Base-by-base conservation (phyloP, 495 filamentous ascomycete genomes). In the Immersiella caudata region DNA sequence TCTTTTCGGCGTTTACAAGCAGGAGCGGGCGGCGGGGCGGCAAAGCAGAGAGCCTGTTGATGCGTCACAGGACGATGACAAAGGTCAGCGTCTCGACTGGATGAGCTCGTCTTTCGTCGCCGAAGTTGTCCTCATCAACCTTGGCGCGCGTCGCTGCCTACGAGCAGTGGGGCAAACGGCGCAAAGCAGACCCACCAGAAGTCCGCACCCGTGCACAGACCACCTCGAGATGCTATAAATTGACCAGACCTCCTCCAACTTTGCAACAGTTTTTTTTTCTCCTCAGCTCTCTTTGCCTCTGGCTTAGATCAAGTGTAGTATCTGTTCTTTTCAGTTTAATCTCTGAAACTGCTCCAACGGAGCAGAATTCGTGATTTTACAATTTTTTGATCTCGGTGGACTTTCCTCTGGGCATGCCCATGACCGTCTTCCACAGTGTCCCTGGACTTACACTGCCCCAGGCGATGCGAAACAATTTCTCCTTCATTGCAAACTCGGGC, bases 301-400 rank as follows among this genome's bases (percentile, higher is more conserved):
- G 88, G 88, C 87, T 90, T 89, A 93, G 91, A 93, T 94, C 91
- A 93, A 93, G 91, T 94, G 91, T 94, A 93, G 91, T 94, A 95
- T 94, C 91, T 94, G 91, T 94, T 94, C 91, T 94, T 93, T 93
- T 93, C 90, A 93, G 90, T 93, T 92, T 93, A 92, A 93, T 85
- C 81, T 84, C 84, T 86, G 84, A 84, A 84, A 85, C 76, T 76
- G 74, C 73, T 77, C 88, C 87, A 33, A 90, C 80, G 83, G 87
- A 83, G 83, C 82, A 85, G 85, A 90, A 86, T 87, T 84, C 29
- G 29, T 89, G 88, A 92, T 93, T 93, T 92, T 87, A 86, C 88
- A 83, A 92, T 93, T 92, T 93, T 92, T 84, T 84, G 60, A 59
- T 1, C 22, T 57, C 67, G 74, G 68, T 25, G 18, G 64, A 60